Evolutionary conservation across 1,284 basidiomycete genomes (phyloP), one percentile per base, ranked within the genome.

Genomic region (Anthracocystis walkeri): DNA sequence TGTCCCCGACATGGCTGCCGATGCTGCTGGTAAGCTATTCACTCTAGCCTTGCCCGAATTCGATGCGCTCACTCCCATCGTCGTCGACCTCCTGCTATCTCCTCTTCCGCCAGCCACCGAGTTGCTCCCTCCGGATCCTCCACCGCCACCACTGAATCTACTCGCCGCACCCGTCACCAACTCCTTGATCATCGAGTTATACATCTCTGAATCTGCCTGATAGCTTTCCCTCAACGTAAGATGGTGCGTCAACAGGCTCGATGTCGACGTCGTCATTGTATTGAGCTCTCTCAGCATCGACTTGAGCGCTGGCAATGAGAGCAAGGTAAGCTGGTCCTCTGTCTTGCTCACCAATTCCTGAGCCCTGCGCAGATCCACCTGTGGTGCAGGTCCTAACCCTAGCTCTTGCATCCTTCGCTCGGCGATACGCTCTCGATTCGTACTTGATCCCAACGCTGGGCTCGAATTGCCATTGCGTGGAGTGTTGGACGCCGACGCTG

Each of bases 161-260:
- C 57, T 77, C 14, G 80, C 76, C 7, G 82, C 82, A 8, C 82
- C 82, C 5, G 79, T 75, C 27, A 84, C 82, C 20, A 84, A 61
- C 42, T 84, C 80, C 63, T 78, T 78, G 67, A 84, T 84, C 71
- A 83, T 82, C 29, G 73, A 75, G 20, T 84, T 80, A 69, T 80
- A 83, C 76, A 82, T 78, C 59, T 84, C 82, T 44, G 78, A 69
- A 44, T 84, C 82, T 8, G 82, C 74, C 25, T 67, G 48, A 38
- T 79, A 79, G 50, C 79, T 76, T 46, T 84, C 82, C 50, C 82
- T 65, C 48, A 82, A 44, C 52, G 77, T 79, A 48, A 84, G 62
- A 23, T 83, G 76, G 55, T 84, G 76, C n/a, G 82, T 82, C 45
- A 84, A 66, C 40, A 82, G 55, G 7, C 68, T 63, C 44, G 80